Percentiles rank a stretch among this genome's conserved stretches.
Conservation (phyloP, 2,329 filamentous ascomycete genomes). For the Scedosporium apiospermum region DNA sequence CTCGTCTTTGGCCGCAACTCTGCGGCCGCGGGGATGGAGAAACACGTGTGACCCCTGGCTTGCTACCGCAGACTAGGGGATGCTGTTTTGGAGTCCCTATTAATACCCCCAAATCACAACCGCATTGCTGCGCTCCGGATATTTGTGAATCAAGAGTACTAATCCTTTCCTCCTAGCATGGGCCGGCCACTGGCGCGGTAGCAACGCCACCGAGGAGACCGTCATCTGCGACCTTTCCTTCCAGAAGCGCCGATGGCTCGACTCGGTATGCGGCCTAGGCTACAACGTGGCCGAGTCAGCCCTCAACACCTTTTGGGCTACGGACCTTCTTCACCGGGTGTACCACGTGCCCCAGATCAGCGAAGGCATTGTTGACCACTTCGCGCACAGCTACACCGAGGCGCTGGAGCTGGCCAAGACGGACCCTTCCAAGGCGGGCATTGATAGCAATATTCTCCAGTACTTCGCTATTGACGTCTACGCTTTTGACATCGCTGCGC, state of each 20-base stretch:
- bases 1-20: neutral
- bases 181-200: slow-evolving; percentile 59
- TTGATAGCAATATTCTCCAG: slow-evolving; percentile 54
- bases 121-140: too few species aligned
- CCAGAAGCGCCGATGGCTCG: slow-evolving; percentile 43
- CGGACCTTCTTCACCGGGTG: slow-evolving; percentile 57
- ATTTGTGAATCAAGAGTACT: neutral
- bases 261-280: slow-evolving; percentile 50
- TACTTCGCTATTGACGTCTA: slow-evolving; percentile 62
- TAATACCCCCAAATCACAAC: too few species aligned
- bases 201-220: slow-evolving; percentile 55
- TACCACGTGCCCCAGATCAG: slow-evolving; percentile 53
- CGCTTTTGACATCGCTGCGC: slow-evolving; percentile 54
- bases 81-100: neutral
- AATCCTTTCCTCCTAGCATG: slow-evolving; percentile 33
- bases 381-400: slow-evolving; percentile 46
- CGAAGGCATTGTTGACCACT: slow-evolving; percentile 53
- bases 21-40: neutral
- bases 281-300: slow-evolving; percentile 49
- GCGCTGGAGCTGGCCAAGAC: slow-evolving; percentile 40
- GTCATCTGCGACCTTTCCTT: slow-evolving; percentile 61
- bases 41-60: neutral
- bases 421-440: slow-evolving; percentile 35
- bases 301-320: slow-evolving; percentile 55
- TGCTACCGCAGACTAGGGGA: neutral